Conservation (phyloP, 257 asterid genomes). For the Solanum arcanum region DNA sequence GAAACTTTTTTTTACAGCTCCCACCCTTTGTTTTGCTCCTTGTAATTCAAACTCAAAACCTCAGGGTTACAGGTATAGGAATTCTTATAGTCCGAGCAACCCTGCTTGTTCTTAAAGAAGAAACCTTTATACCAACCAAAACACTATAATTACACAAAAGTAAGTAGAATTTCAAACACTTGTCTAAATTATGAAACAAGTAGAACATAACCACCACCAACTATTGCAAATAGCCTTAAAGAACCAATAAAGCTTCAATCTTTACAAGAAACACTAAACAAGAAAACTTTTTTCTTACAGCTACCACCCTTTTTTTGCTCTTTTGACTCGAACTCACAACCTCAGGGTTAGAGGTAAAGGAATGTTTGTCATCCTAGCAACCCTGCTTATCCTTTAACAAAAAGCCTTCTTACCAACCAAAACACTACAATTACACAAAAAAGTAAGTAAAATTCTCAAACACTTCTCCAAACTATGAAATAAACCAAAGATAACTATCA, state of each 20-base stretch:
- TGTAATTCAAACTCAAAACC: not conserved
- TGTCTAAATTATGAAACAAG: not conserved
- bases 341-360: not conserved
- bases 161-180: not conserved
- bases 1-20: not conserved
- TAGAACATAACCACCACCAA: not conserved
- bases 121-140: not conserved
- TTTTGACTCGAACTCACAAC: no score
- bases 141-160: not conserved
- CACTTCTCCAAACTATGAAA: not conserved
- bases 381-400: no score
- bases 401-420: not conserved
- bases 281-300: not conserved
- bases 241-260: not conserved
- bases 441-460: not conserved
- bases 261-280: not conserved
- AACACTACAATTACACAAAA: not conserved
- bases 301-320: no score
- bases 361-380: not conserved
- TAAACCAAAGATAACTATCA: not conserved
- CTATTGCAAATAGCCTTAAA: not conserved
- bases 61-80: not conserved
- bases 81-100: not conserved
- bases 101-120: not conserved
- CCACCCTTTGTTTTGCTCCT: not conserved